Conservation (phyloP, 2,329 filamentous ascomycete species). For the Camillea tinctor region DNA sequence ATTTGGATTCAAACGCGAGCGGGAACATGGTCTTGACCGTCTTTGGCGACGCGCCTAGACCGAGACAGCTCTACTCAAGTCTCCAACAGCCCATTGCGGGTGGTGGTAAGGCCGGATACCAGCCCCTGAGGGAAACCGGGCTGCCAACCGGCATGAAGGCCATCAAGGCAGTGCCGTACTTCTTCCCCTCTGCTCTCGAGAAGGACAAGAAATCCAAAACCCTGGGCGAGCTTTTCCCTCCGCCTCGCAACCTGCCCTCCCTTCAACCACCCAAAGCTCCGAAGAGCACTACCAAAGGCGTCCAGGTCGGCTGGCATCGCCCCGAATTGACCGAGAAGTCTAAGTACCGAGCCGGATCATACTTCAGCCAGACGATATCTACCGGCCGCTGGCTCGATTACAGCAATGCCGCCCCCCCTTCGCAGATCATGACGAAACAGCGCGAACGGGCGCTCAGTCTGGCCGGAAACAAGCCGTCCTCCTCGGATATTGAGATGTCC, state of each 20-base stretch:
- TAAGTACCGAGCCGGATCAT: constrained; percentile 55
- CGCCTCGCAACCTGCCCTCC: constrained; percentile 62
- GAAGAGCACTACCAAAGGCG: constrained; percentile 66
- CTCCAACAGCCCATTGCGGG: constrained; percentile 54
- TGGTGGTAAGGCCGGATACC: constrained; percentile 27
- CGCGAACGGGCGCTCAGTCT: constrained; percentile 70
- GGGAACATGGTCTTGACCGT: constrained; percentile 69
- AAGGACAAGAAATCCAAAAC: constrained; percentile 57
- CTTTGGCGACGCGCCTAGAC: constrained; percentile 70
- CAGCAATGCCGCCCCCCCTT: constrained; percentile 59
- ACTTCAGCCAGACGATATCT: constrained; percentile 64
- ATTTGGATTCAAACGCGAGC: constrained; percentile 38
- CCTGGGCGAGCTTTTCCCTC: constrained; percentile 72
- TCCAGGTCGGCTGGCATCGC: constrained; percentile 51
- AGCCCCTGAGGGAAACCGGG: constrained; percentile 58
- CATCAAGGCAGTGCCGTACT: constrained; percentile 60
- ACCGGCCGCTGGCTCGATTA: constrained; percentile 71
- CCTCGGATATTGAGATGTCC: constrained; percentile 56
- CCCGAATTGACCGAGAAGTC: constrained; percentile 56
- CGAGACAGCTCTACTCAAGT: constrained; percentile 84
- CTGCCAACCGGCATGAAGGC: constrained; percentile 74
- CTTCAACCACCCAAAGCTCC: constrained; percentile 71
- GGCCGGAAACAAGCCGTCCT: constrained; percentile 57
- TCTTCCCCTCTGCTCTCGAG: constrained; percentile 38
- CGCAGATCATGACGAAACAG: constrained; percentile 60